Evolutionary conservation across 495 filamentous ascomycete genomes (phyloP).

Genomic region (Geopyxis carbonaria): DNA sequence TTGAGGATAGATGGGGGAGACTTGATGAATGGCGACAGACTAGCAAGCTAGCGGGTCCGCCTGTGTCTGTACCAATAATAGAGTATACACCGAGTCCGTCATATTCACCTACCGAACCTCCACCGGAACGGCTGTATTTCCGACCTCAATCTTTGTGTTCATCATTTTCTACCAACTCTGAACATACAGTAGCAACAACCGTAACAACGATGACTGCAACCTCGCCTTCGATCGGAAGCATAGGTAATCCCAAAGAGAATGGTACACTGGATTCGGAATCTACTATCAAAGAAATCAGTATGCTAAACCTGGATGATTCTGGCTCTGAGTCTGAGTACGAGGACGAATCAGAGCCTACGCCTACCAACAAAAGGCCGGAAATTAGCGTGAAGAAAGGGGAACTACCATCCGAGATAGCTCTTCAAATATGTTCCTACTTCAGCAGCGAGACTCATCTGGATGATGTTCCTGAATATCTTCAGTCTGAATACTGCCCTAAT

Average conservation of each 20-base stretch:
- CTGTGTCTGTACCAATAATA: too few relatives aligned
- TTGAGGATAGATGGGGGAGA: too few relatives aligned
- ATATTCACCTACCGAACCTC: background rate
- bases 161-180: conserved; percentile 4
- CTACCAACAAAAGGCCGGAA: conserved; percentile 1
- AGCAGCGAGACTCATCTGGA: conserved; percentile 2
- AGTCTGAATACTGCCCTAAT: conserved; percentile 1
- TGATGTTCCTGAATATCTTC: background rate
- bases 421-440: conserved; percentile 6
- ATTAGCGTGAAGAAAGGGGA: background rate
- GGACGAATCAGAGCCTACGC: background rate
- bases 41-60: too few relatives aligned
- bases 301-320: conserved; percentile 7
- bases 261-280: conserved; percentile 3
- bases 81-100: too few relatives aligned
- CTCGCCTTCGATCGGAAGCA: conserved; percentile 1
- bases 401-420: conserved; percentile 5
- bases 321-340: conserved; percentile 2
- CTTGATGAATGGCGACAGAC: background rate
- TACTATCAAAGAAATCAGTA: conserved; percentile 2
- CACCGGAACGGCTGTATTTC: conserved; percentile 6
- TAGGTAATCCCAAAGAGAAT: background rate
- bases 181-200: conserved; percentile 2
- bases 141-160: conserved; percentile 6
- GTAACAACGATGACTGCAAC: conserved; percentile 2